phyloP scores from a whole-genome alignment of 2,329 filamentous ascomycete genomes.

The Ceratocystis smalleyi region DNA sequence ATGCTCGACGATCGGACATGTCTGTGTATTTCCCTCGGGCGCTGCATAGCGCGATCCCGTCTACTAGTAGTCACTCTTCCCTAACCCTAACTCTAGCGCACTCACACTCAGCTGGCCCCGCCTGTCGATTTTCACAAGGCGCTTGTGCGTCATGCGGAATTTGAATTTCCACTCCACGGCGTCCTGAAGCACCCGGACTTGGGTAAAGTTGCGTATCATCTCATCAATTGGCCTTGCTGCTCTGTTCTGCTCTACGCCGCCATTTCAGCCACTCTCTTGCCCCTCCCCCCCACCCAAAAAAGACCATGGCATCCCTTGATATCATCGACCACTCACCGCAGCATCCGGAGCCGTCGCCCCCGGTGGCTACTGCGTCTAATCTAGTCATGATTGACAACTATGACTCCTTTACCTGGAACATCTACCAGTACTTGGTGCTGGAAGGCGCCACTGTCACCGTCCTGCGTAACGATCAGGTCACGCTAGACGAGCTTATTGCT shows the following conservation, averaged over 20 bases:
- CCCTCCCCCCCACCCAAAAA: not conserved
- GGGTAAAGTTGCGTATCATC: not conserved
- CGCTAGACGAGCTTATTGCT: conserved; percentile 64
- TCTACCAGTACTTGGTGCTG: conserved; percentile 95
- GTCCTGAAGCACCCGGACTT: not conserved
- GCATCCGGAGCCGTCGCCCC: conserved; percentile 58
- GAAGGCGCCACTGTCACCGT: conserved; percentile 86
- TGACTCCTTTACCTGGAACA: conserved; percentile 98
- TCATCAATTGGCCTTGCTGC: not conserved
- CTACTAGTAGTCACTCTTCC: not conserved
- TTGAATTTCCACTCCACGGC: not conserved
- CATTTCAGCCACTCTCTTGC: not conserved
- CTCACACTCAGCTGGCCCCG: conserved; percentile 9
- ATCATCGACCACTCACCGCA: conserved; percentile 72
- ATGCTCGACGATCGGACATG: too few relatives aligned
- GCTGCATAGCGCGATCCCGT: too few relatives aligned
- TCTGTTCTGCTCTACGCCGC: not conserved
- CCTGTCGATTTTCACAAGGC: not conserved
- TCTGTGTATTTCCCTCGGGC: too few relatives aligned
- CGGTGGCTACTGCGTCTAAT: conserved; percentile 68
- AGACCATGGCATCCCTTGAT: conserved; percentile 34
- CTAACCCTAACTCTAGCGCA: not conserved
- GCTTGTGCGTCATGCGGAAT: not conserved
- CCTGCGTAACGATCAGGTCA: conserved; percentile 81
- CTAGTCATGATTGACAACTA: conserved; percentile 97